These are phyloP conservation scores for Punica granatum DNA, from an alignment of 345 rosid species.

Conservation along the genomic window DNA sequence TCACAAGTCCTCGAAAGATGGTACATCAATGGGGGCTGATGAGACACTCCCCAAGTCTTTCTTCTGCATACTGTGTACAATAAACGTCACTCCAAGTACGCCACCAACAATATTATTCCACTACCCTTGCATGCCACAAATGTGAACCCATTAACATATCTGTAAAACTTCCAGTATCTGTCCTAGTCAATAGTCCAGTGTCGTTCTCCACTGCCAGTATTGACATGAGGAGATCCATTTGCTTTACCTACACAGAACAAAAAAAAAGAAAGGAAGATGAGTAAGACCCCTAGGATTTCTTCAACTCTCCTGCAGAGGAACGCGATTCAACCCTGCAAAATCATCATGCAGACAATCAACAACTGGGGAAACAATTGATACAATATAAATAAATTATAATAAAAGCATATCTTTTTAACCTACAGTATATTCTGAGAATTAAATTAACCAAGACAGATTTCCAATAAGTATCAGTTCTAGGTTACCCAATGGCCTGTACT, in stretches of 20 bases:
- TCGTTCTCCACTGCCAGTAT: background rate
- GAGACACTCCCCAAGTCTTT: background rate
- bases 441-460: conserved; percentile 5
- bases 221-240: background rate
- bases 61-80: background rate
- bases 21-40: background rate
- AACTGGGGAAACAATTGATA: conserved; percentile 6
- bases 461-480: conserved; percentile 8
- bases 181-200: background rate
- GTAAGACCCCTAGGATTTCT: conserved; percentile 11
- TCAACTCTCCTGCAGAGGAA: conserved; percentile 45
- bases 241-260: background rate
- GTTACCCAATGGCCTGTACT: background rate
- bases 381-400: background rate
- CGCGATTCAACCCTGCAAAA: conserved; percentile 68
- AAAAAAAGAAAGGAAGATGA: background rate
- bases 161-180: background rate
- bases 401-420: background rate
- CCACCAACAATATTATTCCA: background rate
- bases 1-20: background rate
- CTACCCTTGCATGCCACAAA: background rate
- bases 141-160: too few species aligned
- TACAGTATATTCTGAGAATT: background rate
- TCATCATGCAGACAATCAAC: conserved; percentile 30
- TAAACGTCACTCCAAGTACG: background rate